Evolutionary conservation across 345 rosid genomes (phyloP).

Genomic region (Camelina sativa): DNA sequence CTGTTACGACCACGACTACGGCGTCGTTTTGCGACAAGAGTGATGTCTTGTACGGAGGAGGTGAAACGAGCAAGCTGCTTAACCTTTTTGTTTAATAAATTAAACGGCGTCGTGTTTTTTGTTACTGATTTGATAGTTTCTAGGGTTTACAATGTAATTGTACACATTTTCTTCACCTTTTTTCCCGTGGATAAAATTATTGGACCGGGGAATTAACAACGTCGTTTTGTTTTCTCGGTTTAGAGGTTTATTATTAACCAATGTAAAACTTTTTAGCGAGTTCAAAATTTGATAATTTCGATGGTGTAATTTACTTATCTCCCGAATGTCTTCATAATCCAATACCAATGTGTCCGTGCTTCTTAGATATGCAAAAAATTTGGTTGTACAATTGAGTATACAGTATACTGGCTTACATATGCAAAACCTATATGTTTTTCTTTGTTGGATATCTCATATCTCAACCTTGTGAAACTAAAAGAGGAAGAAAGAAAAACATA

Average conservation of each 20-base stretch:
- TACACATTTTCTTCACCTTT: conserved; percentile 20
- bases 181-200: conserved; percentile 18
- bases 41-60: conserved; percentile 42
- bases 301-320: not conserved
- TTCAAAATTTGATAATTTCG: not conserved
- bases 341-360: not conserved
- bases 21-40: conserved; percentile 64
- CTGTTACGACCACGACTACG: conserved; percentile 52
- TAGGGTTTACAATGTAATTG: conserved; percentile 41
- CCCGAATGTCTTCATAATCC: not conserved
- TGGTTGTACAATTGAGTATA: not conserved
- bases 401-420: too few relatives aligned
- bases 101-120: conserved; percentile 22
- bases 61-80: conserved; percentile 53
- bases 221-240: conserved; percentile 29
- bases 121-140: not conserved
- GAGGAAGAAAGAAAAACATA: too few relatives aligned
- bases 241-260: conserved; percentile 9
- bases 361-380: too few relatives aligned
- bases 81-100: conserved; percentile 58
- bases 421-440: not conserved
- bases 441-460: not conserved
- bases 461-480: not conserved
- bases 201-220: conserved; percentile 21
- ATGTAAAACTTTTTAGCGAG: conserved; percentile 27